phyloP scores from a whole-genome alignment of 257 asterid genomes.

The Scutellaria baicalensis region DNA sequence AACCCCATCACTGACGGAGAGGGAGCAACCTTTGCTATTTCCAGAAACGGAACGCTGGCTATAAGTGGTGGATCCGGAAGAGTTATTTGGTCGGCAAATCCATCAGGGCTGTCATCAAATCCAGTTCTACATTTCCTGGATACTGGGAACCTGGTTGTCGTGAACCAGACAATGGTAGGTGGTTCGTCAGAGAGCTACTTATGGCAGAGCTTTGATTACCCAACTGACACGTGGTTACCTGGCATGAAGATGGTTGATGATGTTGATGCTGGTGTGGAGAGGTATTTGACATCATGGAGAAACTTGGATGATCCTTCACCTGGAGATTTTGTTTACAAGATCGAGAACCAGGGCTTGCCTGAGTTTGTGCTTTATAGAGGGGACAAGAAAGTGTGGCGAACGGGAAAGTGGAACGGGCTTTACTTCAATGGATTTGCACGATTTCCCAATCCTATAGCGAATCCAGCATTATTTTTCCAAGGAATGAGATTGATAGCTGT shows the following conservation, averaged over 20 bases:
- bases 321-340: slow-evolving; percentile 7
- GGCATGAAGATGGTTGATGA: slow-evolving; percentile 15
- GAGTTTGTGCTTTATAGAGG: slow-evolving; percentile 12
- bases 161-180: not conserved
- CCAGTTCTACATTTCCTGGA: slow-evolving; percentile 13
- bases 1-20: not conserved
- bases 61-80: not conserved
- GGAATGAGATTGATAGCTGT: slow-evolving; percentile 5
- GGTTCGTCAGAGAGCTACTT: slow-evolving; percentile 21
- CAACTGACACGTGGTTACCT: slow-evolving; percentile 25
- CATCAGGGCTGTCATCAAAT: not conserved
- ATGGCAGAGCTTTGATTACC: not conserved
- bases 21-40: not conserved
- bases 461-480: not conserved
- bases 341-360: slow-evolving; percentile 14
- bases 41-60: not conserved
- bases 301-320: slow-evolving; percentile 27
- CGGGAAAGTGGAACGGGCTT: slow-evolving; percentile 36
- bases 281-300: slow-evolving; percentile 28
- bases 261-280: not conserved
- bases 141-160: slow-evolving; percentile 21
- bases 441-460: not conserved
- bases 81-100: slow-evolving; percentile 15
- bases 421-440: not conserved
- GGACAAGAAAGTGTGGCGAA: not conserved